A percentile compares a stretch with the other conserved stretches of the same genome.
Conservation (phyloP, 2,329 filamentous ascomycete species). For the Hypoxylon sp. region DNA sequence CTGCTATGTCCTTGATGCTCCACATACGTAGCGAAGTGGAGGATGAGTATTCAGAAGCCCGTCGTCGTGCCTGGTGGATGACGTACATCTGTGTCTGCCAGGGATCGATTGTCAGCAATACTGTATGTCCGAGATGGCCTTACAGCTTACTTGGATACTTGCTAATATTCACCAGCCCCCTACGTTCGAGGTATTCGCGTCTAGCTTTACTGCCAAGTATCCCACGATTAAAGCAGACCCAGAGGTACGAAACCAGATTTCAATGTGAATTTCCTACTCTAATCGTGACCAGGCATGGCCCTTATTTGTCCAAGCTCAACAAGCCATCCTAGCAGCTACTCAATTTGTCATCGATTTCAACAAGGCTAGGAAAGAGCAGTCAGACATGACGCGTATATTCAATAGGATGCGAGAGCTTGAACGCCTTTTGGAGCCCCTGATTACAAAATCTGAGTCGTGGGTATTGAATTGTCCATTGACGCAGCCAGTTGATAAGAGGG, state of each 20-base stretch:
- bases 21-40: constrained; percentile 59
- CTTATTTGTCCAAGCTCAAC: constrained; percentile 63
- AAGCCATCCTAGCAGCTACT: constrained; percentile 63
- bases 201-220: constrained; percentile 62
- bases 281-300: constrained; percentile 58
- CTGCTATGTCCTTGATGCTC: constrained; percentile 62
- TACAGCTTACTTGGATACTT: not conserved
- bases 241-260: constrained; percentile 54
- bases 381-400: constrained; percentile 60
- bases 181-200: constrained; percentile 60
- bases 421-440: constrained; percentile 56
- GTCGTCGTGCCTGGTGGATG: constrained; percentile 68
- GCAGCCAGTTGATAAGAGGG: constrained; percentile 57
- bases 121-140: constrained; percentile 53
- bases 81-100: constrained; percentile 68
- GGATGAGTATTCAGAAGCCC: constrained; percentile 62
- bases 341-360: constrained; percentile 66
- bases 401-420: constrained; percentile 61
- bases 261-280: constrained; percentile 25
- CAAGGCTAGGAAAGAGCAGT: constrained; percentile 57
- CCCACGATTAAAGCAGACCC: constrained; percentile 60
- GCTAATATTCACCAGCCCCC: constrained; percentile 55
- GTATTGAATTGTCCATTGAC: constrained; percentile 54
- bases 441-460: constrained; percentile 57
- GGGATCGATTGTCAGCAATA: constrained; percentile 66